Base-by-base conservation (phyloP, 2,329 filamentous ascomycete species). In the Talaromyces funiculosus region DNA sequence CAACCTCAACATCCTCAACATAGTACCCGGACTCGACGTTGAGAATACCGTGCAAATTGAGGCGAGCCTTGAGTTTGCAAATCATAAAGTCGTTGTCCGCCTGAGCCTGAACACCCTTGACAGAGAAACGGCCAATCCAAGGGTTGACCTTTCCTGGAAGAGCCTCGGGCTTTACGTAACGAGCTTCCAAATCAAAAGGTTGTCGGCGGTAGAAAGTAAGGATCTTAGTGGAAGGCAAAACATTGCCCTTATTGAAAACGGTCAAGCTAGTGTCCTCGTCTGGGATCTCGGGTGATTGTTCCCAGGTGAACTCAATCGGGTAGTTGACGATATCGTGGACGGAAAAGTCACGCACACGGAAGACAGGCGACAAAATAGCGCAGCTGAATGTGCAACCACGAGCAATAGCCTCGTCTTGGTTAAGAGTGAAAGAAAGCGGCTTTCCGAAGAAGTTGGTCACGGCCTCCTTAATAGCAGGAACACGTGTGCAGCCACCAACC, bases 151-250 rank as follows among this genome's bases (percentile, higher is more conserved):
- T 95, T 71, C 92, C 92, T 18, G 94, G 94, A 8, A 99, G 86
- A 59, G 83, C 78, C 49, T 96, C 91, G 20, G 92, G 90, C 72
- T 93, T 90, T 65, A 90, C 88, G 74, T 99, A 99, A 69, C 90
- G 88, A 63, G 94, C 94, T 81, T 99, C 94, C 57, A 99, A 84
- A 73, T 97, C 92, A 75, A 97, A 99, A 51, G 92, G 84, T 79
- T 97, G 91, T 82, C 97, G 97, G 69, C 94, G 89, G 84, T 97
- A 99, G 82, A 99, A 99, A 40, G 94, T 99, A 59, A 99, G 86
- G 67, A 99, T 97, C 85, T 99, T 99, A 66, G 94, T 99, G 5
- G 93, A 97, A 59, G 94, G 94, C 83, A 99, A 88, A 65, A 96
- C 87, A 73, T 97, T 97, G 76, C 93, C 93, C 78, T 89, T 92